phyloP scores from a whole-genome alignment of 2,329 filamentous ascomycete species.

The Trichoderma oligosporum region DNA sequence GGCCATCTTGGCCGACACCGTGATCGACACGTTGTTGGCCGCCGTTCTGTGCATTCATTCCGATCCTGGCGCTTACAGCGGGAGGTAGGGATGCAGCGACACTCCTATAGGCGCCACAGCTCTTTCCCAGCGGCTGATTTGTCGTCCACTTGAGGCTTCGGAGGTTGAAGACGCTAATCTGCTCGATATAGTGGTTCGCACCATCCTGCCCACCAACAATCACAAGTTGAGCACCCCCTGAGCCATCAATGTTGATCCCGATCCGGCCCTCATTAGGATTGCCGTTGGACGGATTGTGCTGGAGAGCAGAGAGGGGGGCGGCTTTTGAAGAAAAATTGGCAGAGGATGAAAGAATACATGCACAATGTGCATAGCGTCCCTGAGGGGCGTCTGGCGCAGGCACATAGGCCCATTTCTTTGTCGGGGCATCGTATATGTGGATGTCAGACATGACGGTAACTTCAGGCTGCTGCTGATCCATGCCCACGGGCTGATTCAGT shows the following conservation, averaged over 20 bases:
- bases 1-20: constrained; percentile 49
- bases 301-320: constrained; percentile 79
- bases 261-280: constrained; percentile 84
- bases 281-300: constrained; percentile 80
- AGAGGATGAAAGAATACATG: constrained; percentile 83
- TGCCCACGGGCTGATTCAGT: constrained; percentile 44
- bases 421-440: constrained; percentile 85
- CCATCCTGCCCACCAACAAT: constrained; percentile 95
- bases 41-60: constrained; percentile 45
- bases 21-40: constrained; percentile 41
- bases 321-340: constrained; percentile 80
- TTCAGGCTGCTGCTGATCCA: constrained; percentile 65
- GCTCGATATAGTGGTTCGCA: constrained; percentile 97
- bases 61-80: constrained; percentile 62
- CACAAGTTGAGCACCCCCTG: constrained; percentile 93
- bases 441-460: constrained; percentile 98
- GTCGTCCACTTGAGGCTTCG: constrained; percentile 94
- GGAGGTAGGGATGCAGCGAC: constrained; percentile 81
- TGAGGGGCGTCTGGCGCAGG: constrained; percentile 78
- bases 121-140: constrained; percentile 80
- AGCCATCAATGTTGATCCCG: constrained; percentile 83
- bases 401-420: constrained; percentile 80
- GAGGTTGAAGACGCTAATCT: constrained; percentile 97
- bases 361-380: constrained; percentile 94
- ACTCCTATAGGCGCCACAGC: constrained; percentile 92